These are phyloP conservation scores for Raffaelea albimanens DNA, from an alignment of 2,329 filamentous ascomycete species.

Conservation along the genomic window DNA sequence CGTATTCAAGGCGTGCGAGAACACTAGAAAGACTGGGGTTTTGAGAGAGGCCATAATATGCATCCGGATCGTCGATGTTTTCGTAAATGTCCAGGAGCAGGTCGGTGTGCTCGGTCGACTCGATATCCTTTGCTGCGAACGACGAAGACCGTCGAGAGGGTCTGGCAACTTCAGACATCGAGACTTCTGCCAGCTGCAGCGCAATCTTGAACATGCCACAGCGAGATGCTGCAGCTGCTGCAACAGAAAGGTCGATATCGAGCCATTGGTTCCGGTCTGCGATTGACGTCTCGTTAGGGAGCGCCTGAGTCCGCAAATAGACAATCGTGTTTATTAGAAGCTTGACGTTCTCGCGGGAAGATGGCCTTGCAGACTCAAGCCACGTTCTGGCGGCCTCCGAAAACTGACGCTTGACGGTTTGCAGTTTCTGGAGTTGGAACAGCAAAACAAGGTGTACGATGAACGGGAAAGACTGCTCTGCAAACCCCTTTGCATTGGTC, in stretches of 20 bases:
- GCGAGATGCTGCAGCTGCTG: conserved; percentile 60
- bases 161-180: conserved; percentile 44
- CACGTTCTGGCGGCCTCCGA: conserved; percentile 58
- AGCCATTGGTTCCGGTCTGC: conserved; percentile 78
- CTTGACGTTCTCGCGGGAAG: conserved; percentile 53
- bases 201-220: conserved; percentile 86
- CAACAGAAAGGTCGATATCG: conserved; percentile 64
- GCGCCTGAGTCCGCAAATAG: conserved; percentile 75
- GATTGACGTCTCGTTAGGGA: conserved; percentile 67
- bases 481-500: conserved; percentile 55
- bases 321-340: conserved; percentile 71
- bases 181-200: conserved; percentile 71
- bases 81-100: conserved; percentile 77
- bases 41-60: conserved; percentile 86
- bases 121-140: conserved; percentile 22
- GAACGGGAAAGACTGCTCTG: conserved; percentile 68
- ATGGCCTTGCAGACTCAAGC: conserved; percentile 40
- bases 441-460: conserved; percentile 74
- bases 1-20: conserved; percentile 76
- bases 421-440: conserved; percentile 54
- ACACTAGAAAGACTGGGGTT: conserved; percentile 68
- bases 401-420: conserved; percentile 48
- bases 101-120: conserved; percentile 45
- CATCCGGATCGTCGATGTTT: conserved; percentile 90
- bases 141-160: conserved; percentile 58